A percentile compares a stretch with the other conserved stretches of the same genome.
phyloP scores from a whole-genome alignment of 2,329 filamentous ascomycete species.

The Leptographium flavum region DNA sequence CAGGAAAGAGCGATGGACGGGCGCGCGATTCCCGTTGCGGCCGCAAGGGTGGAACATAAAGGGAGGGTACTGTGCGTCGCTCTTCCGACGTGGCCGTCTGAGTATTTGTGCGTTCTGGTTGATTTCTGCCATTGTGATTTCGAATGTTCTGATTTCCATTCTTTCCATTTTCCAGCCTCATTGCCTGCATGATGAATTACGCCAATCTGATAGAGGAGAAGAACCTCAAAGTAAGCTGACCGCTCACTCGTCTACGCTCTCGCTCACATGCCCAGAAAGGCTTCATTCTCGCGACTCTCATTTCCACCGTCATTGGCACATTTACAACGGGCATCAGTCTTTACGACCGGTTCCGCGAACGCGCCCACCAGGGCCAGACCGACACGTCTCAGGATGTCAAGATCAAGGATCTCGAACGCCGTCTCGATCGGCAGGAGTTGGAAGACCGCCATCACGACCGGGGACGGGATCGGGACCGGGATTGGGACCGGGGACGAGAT shows the following conservation, averaged over 20 bases:
- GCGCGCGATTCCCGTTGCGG: not conserved
- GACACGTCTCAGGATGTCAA: constrained; percentile 19
- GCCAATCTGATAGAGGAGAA: constrained; percentile 22
- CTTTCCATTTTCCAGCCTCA: no score
- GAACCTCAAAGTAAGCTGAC: constrained; percentile 17
- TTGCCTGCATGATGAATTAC: constrained; percentile 12
- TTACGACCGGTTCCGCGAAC: constrained; percentile 21
- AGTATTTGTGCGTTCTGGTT: not conserved
- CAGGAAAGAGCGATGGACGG: not conserved
- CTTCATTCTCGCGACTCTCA: constrained; percentile 24
- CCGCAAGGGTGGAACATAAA: not conserved
- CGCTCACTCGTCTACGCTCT: not conserved
- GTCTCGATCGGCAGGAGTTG: constrained; percentile 9
- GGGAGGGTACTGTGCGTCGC: not conserved
- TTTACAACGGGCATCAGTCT: constrained; percentile 22
- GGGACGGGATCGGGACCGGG: constrained; percentile 3
- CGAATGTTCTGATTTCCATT: not conserved
- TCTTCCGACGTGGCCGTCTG: not conserved
- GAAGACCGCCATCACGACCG: constrained; percentile 8
- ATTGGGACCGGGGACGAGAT: no score
- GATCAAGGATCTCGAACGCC: constrained; percentile 18
- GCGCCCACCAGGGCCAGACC: constrained; percentile 17
- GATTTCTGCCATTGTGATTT: not conserved
- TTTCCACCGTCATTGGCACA: constrained; percentile 23
- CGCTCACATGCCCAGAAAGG: constrained; percentile 16